phyloP scores from a whole-genome alignment of 768 basidiomycete species.

The Panaeolus papilionaceus region DNA sequence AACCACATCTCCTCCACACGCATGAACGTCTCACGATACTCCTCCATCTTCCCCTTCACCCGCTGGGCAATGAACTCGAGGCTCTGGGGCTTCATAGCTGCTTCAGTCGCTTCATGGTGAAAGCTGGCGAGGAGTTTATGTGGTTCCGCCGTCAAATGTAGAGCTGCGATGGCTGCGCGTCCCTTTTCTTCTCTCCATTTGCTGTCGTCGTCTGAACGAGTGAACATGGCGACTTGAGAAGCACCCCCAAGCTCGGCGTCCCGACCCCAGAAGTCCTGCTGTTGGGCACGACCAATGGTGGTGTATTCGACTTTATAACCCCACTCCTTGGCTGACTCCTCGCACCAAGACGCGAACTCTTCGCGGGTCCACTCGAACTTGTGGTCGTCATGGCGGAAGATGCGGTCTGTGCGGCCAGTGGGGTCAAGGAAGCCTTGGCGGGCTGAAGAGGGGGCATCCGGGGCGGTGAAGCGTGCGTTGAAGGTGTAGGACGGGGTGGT shows the following conservation, averaged over 20 bases:
- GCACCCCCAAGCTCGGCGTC: slow-evolving; percentile 71
- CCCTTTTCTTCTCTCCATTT: slow-evolving; percentile 46
- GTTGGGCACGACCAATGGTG: slow-evolving; percentile 63
- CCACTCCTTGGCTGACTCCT: slow-evolving; percentile 62
- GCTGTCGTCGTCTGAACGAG: slow-evolving; percentile 43
- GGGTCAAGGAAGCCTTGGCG: slow-evolving; percentile 73
- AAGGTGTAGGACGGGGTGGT: slow-evolving; percentile 90
- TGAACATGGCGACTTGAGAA: slow-evolving; percentile 70
- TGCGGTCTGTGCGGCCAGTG: slow-evolving; percentile 71
- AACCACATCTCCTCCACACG: slow-evolving; percentile 59
- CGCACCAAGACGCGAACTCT: slow-evolving; percentile 76
- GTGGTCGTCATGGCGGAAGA: slow-evolving; percentile 85
- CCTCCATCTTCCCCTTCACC: slow-evolving; percentile 61
- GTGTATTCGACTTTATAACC: slow-evolving; percentile 70
- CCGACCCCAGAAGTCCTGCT: slow-evolving; percentile 76
- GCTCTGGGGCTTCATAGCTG: slow-evolving; percentile 48
- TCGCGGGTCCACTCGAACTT: slow-evolving; percentile 88
- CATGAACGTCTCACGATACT: slow-evolving; percentile 53
- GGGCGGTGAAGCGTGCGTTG: slow-evolving; percentile 75
- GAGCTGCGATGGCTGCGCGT: slow-evolving; percentile 33
- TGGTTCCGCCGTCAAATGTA: slow-evolving; percentile 29
- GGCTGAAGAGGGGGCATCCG: slow-evolving; percentile 47
- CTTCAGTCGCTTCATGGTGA: slow-evolving; percentile 56
- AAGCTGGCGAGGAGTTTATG: slow-evolving; percentile 59
- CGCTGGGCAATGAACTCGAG: slow-evolving; percentile 53